Conservation (phyloP, 2,329 filamentous ascomycete species). For the Fusarium annulatum region DNA sequence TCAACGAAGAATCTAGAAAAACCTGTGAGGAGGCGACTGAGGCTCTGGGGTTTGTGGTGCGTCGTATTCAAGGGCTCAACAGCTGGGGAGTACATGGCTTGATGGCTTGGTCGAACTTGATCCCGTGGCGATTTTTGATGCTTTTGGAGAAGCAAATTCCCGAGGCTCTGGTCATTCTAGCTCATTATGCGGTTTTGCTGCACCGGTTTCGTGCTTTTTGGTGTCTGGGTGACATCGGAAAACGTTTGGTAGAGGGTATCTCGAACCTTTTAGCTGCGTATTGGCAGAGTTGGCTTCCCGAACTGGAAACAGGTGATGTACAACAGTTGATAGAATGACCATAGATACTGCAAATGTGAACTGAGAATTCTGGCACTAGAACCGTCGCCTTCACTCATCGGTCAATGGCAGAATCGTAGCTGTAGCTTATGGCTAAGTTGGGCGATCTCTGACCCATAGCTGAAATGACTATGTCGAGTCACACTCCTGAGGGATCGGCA, state of each 20-base stretch:
- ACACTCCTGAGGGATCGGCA: background rate
- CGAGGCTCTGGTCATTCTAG: constrained; percentile 24
- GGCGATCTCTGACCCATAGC: too few relatives aligned
- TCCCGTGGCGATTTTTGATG: constrained; percentile 1
- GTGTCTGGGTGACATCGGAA: constrained; percentile 1
- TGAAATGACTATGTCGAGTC: rapidly evolving
- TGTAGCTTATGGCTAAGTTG: rapidly evolving
- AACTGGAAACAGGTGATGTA: background rate
- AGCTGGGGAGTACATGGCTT: constrained; percentile 5
- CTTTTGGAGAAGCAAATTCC: constrained; percentile 13
- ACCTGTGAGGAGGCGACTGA: background rate
- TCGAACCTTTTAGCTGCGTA: background rate
- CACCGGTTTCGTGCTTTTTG: constrained; percentile 9
- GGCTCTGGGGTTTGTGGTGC: background rate
- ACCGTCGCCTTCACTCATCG: background rate
- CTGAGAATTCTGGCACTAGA: too few relatives aligned
- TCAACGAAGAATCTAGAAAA: background rate
- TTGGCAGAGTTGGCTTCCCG: constrained; percentile 9
- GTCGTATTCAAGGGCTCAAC: background rate
- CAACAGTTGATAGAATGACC: background rate
- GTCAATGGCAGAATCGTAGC: background rate
- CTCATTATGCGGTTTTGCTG: constrained; percentile 3
- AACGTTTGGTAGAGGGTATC: constrained; percentile 1
- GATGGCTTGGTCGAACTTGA: constrained; percentile 2
- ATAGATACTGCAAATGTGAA: background rate